Evolutionary conservation across 23 red algal species (phyloP).

Genomic region (Gracilariopsis chorda): DNA sequence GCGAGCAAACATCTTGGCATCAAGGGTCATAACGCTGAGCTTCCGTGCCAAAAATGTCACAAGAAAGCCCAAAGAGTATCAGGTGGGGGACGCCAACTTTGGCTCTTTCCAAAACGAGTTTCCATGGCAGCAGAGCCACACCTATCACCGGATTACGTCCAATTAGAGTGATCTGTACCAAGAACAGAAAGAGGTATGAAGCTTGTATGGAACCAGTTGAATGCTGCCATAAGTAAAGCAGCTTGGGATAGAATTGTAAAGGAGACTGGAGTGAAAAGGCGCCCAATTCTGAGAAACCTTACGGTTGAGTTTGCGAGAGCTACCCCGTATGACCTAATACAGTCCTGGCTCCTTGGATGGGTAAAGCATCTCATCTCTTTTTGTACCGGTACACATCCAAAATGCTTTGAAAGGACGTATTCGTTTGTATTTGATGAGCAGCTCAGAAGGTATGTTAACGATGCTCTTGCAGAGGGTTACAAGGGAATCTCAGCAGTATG

Average conservation of each 20-base stretch:
- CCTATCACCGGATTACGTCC: background rate
- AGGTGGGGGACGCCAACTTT: background rate
- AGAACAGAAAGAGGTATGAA: background rate
- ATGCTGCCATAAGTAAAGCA: background rate
- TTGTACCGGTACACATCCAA: background rate
- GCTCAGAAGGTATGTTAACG: background rate
- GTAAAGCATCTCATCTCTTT: background rate
- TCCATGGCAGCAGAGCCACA: background rate
- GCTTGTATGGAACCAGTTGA: background rate
- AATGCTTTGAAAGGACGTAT: background rate
- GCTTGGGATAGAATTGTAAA: background rate
- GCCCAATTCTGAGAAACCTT: background rate
- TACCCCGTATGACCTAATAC: background rate
- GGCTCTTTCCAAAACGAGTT: background rate
- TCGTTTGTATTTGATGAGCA: background rate
- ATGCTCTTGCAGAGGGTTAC: background rate
- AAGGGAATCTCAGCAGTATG: background rate
- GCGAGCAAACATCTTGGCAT: background rate
- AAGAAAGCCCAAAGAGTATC: background rate
- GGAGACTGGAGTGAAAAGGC: background rate
- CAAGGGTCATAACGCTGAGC: background rate
- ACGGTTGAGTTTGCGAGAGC: background rate
- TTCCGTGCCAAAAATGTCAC: background rate
- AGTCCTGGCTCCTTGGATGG: background rate
- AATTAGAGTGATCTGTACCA: background rate